Evolutionary conservation across 179 eudicot species (phyloP).

Genomic region (Drosera spatulata): DNA sequence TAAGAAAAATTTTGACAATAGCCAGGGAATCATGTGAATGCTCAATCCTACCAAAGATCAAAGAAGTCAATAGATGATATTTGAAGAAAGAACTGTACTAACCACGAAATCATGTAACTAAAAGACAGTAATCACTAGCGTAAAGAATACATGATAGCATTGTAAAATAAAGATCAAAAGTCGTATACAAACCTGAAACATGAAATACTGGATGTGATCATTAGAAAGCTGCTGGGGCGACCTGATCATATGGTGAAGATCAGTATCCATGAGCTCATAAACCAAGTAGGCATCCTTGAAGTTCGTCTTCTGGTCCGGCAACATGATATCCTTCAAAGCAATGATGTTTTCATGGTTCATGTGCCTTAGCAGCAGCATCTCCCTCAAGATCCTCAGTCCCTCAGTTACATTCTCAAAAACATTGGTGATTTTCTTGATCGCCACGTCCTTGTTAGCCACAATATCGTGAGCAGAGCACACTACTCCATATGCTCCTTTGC

Average conservation of each 20-base stretch:
- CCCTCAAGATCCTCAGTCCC: slow-evolving; percentile 21
- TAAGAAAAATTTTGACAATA: no score
- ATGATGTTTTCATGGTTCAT: slow-evolving; percentile 23
- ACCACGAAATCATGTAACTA: neutral
- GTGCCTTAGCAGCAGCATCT: slow-evolving; percentile 20
- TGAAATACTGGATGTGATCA: slow-evolving; percentile 8
- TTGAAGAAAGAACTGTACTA: no score
- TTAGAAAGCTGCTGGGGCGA: slow-evolving; percentile 20
- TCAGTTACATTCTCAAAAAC: slow-evolving; percentile 20
- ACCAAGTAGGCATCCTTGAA: no score
- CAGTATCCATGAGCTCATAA: neutral
- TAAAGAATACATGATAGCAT: slow-evolving; percentile 8
- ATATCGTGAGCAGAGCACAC: slow-evolving; percentile 20
- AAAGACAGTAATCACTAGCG: no score
- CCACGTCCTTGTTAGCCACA: slow-evolving; percentile 23
- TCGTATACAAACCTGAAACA: neutral
- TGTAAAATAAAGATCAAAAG: slow-evolving; percentile 12
- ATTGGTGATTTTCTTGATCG: slow-evolving; percentile 22
- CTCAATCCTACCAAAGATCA: no score
- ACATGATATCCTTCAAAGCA: no score
- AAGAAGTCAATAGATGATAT: no score
- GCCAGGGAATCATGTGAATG: no score
- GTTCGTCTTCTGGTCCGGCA: no score
- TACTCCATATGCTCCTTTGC: slow-evolving; percentile 26
- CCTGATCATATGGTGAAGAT: slow-evolving; percentile 27